phyloP scores from a whole-genome alignment of 164 flowering plant genomes.

The Akebia trifoliata region DNA sequence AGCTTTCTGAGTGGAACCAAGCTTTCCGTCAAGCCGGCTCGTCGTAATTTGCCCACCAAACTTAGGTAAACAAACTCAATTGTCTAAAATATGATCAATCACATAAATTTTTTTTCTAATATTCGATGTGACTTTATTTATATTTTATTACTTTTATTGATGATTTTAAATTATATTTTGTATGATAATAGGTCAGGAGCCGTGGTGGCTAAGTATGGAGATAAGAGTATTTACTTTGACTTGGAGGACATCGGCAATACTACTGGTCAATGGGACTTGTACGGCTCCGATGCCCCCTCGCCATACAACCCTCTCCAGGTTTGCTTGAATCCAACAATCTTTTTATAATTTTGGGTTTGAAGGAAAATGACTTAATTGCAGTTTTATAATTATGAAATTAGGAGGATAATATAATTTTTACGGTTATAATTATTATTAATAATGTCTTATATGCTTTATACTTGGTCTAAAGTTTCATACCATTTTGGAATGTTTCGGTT shows the following conservation, averaged over 20 bases:
- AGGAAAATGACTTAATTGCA: too few relatives aligned
- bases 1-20: constrained; percentile 15
- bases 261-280: constrained; percentile 96
- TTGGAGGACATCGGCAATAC: constrained; percentile 93
- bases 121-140: too few relatives aligned
- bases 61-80: not conserved
- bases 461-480: too few relatives aligned
- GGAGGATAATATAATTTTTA: too few relatives aligned
- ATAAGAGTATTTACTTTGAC: constrained; percentile 92
- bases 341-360: too few relatives aligned
- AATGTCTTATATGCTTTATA: too few relatives aligned
- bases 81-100: not conserved
- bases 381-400: too few relatives aligned
- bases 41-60: not conserved
- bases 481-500: too few relatives aligned
- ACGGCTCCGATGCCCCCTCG: constrained; percentile 88
- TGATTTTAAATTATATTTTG: not conserved
- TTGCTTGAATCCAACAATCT: not conserved
- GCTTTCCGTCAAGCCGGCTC: constrained; percentile 13
- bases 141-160: not conserved
- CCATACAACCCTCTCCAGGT: constrained; percentile 95
- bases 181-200: constrained; percentile 23
- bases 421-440: too few relatives aligned
- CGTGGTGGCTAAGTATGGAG: constrained; percentile 88
- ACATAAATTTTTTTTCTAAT: too few relatives aligned